phyloP scores from a whole-genome alignment of 306 rosid species.

The Medicago lupulina region DNA sequence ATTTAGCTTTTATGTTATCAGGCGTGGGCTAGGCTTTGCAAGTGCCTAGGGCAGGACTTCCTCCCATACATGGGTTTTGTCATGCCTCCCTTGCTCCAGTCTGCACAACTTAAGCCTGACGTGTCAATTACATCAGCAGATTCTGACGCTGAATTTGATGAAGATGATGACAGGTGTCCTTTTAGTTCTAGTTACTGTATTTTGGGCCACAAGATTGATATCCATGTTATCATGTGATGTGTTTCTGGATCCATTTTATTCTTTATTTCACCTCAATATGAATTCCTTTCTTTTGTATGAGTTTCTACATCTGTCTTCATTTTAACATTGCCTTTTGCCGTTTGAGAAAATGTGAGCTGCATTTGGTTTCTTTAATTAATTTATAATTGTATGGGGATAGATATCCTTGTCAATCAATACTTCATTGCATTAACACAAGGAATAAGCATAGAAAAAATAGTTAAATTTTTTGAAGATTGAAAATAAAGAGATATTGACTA shows the following conservation, averaged over 20 bases:
- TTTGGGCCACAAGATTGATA: conserved; percentile 13
- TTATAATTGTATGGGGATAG: too few species aligned
- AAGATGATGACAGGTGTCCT: conserved; percentile 90
- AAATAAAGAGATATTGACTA: conserved; percentile 16
- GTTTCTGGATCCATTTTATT: conserved; percentile 18
- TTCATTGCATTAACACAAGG: neutral
- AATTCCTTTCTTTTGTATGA: conserved; percentile 4
- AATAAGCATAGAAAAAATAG: neutral
- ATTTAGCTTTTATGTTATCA: conserved; percentile 41
- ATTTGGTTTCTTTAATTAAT: neutral
- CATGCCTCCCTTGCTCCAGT: conserved; percentile 96
- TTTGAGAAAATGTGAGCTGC: neutral
- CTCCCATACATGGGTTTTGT: conserved; percentile 96
- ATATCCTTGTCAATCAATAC: neutral
- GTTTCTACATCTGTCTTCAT: conserved; percentile 11
- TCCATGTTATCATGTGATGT: conserved; percentile 30
- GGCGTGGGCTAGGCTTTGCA: conserved; percentile 99
- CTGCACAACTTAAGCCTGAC: conserved; percentile 99
- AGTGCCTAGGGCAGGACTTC: conserved; percentile 98
- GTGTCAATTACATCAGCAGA: conserved; percentile 96
- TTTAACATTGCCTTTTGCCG: conserved; percentile 1
- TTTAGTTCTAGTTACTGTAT: conserved; percentile 27
- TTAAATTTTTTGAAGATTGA: neutral
- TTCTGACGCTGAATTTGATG: conserved; percentile 83
- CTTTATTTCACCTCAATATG: conserved; percentile 30